A percentile compares a stretch with the other conserved stretches of the same genome.
These are phyloP conservation scores for Chernovozyma aurita DNA, from an alignment of 1,139 yeast genomes.

Conservation along the genomic window DNA sequence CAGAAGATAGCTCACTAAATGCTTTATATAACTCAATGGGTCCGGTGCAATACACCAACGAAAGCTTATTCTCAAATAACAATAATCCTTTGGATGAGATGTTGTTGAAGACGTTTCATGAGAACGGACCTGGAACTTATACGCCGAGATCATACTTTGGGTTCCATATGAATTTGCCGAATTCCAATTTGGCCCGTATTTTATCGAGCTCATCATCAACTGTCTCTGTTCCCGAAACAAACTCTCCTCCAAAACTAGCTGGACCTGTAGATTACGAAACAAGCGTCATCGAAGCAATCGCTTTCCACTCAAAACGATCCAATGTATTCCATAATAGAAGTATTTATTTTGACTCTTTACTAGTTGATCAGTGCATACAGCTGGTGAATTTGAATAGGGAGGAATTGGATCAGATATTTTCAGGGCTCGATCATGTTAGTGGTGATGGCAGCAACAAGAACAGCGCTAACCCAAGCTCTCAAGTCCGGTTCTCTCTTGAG, in stretches of 20 bases:
- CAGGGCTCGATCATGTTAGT: no score
- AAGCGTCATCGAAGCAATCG: slow-evolving; percentile 9
- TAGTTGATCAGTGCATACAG: slow-evolving; percentile 16
- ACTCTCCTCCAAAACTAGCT: slow-evolving; percentile 17
- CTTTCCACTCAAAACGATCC: slow-evolving; percentile 15
- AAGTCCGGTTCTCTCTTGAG: slow-evolving; percentile 24
- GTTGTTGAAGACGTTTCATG: slow-evolving; percentile 14
- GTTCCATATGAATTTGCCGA: background rate
- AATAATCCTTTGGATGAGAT: slow-evolving; percentile 41
- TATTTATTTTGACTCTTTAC: slow-evolving; percentile 23
- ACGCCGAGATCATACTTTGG: slow-evolving; percentile 2
- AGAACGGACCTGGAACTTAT: background rate
- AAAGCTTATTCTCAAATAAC: slow-evolving; percentile 32
- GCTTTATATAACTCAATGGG: background rate
- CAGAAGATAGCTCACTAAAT: no score
- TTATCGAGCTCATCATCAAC: slow-evolving; percentile 32
- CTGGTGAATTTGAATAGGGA: slow-evolving; percentile 8
- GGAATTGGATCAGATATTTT: slow-evolving; percentile 1
- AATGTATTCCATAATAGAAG: slow-evolving; percentile 26
- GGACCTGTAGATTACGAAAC: slow-evolving; percentile 3
- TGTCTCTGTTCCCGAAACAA: slow-evolving; percentile 31
- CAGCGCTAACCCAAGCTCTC: background rate
- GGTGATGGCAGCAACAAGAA: background rate
- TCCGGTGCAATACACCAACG: slow-evolving; percentile 12
- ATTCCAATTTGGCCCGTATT: background rate